Evolutionary conservation across 1,139 yeast species (phyloP), one percentile per base, ranked within the genome.

Genomic region (Torulaspora pretoriensis): DNA sequence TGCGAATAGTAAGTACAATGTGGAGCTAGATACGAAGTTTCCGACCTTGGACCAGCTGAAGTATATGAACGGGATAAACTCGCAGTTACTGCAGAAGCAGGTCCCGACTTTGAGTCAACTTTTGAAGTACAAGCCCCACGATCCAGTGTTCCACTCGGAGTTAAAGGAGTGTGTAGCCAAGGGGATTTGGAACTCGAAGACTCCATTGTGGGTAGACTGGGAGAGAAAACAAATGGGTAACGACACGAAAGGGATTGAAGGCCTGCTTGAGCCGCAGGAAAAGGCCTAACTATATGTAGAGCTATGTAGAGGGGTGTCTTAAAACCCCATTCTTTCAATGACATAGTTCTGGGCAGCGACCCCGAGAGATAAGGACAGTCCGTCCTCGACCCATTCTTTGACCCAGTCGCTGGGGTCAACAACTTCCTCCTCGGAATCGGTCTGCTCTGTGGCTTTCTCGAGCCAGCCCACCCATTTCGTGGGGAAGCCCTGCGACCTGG

Each of bases 331-430:
- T 65, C 98, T 77, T 64, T 80, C 83, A 42, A 90, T 80, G 35
- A 92, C 95, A 63, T 92, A 92, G 59, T 82, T 80, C 65, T 92
- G 98, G 1, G 97, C 95, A 30, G 87, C 70, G 1, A 87, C 83
- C 8, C 96, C 97, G 51, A 90, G 77, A 27, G 89, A 74, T 53
- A 89, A 73, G 26, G 81, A 80, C 45, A 92, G 71, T 0, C 96
- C 95, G 55, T 85, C 87, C 58, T 79, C 83, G 33, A 92, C 76
- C 97, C 97, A 90, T 48, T 80, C 92, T 42, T 78, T 75, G n/a
- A 92, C 95, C 98, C 98, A 92, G 53, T 87, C 96, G 42, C 88
- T 74, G 9, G 97, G 97, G 63, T 90, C 96, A 34, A 89, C 77
- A n/a, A 71, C 73, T 12, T 65, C 72, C 3, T 58, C 55, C 4